Conservation (phyloP, 148 eudicot species). For the Diospyros kaki region DNA sequence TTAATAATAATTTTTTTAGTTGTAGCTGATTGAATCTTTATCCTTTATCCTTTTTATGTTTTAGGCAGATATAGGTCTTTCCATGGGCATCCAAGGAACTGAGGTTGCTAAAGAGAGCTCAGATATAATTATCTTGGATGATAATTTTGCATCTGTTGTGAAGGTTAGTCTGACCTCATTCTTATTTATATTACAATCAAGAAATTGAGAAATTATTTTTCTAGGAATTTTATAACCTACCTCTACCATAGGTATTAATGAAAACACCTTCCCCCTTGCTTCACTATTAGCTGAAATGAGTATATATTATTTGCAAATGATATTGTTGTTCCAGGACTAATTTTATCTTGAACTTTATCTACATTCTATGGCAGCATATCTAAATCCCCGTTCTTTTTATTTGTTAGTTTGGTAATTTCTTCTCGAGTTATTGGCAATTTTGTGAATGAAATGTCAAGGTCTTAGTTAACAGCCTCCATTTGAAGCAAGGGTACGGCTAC, state of each 20-base stretch:
- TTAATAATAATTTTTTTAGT: neutral
- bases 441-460: too few relatives aligned
- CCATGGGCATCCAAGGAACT: constrained; percentile 96
- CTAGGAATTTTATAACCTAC: neutral
- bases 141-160: constrained; percentile 88
- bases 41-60: constrained; percentile 13
- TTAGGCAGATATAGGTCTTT: constrained; percentile 94
- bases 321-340: neutral
- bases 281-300: neutral
- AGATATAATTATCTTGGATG: constrained; percentile 90
- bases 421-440: too few relatives aligned
- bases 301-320: too few relatives aligned
- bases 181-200: neutral
- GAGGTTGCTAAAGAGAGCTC: constrained; percentile 99
- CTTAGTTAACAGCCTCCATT: too few relatives aligned
- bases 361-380: neutral
- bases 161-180: constrained; percentile 44
- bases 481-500: too few relatives aligned
- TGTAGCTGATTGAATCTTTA: constrained; percentile 10
- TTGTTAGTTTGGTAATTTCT: too few relatives aligned
- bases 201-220: neutral
- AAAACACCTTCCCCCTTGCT: neutral
- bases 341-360: neutral
- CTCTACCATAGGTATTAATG: neutral
- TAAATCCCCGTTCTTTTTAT: neutral